Evolutionary conservation across 441 rosid species (phyloP).

Genomic region (Arabidopsis hybrid): DNA sequence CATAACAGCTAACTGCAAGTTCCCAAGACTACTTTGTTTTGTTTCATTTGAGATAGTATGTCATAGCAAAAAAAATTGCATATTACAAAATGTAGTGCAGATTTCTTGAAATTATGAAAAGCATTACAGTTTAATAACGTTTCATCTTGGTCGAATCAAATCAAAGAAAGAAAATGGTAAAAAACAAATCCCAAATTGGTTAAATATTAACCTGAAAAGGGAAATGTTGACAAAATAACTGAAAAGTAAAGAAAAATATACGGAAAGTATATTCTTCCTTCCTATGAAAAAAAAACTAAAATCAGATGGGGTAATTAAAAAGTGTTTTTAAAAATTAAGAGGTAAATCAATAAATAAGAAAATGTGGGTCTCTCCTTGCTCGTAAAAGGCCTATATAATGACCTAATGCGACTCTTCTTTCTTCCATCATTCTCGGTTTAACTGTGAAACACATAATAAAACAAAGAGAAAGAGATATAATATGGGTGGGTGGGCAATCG

Average conservation of each 20-base stretch:
- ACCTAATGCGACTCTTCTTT: conserved; percentile 29
- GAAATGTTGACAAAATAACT: not conserved
- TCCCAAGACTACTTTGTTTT: conserved; percentile 16
- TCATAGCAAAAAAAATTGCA: not conserved
- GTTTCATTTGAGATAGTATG: not conserved
- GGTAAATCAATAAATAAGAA: not conserved
- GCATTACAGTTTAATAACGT: too few species aligned
- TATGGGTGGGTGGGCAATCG: conserved; percentile 97
- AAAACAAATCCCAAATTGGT: not conserved
- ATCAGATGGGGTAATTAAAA: conserved; percentile 4
- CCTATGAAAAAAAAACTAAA: not conserved
- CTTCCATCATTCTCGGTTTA: conserved; percentile 32
- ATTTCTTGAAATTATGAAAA: too few species aligned
- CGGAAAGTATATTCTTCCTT: not conserved
- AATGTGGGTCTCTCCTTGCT: conserved; percentile 25
- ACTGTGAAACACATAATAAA: conserved; percentile 23
- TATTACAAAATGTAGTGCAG: too few species aligned
- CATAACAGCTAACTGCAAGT: conserved; percentile 18
- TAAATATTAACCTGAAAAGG: not conserved
- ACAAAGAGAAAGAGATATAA: conserved; percentile 13
- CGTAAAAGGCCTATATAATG: conserved; percentile 36
- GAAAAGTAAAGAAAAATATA: not conserved
- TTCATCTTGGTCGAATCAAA: too few species aligned
- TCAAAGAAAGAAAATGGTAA: not conserved
- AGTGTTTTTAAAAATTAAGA: not conserved